Base-by-base conservation (phyloP, 306 rosid genomes). In the Trichosanthes cucumerina region DNA sequence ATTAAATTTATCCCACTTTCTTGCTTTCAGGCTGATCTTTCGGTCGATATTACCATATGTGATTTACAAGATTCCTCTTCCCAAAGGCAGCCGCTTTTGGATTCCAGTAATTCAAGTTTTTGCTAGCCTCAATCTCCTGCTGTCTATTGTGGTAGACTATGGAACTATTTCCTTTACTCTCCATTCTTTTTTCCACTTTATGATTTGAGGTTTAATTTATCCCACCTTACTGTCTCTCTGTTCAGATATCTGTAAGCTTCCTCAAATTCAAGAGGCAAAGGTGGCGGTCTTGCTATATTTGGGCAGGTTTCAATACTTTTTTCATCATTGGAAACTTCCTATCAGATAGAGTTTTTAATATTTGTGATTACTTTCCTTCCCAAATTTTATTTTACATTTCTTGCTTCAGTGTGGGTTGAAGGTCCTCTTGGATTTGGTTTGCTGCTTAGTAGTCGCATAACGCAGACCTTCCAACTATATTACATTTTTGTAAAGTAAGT, bases 401-500 rank as follows among this genome's bases (percentile, higher is more conserved):
- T 82, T 85, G 81, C 77, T 87, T 69, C 92, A 96, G 98, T 88
- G 81, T 96, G 99, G 99, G 78, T 83, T 83, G 97, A 92, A 88
- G 99, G 96, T 69, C 97, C 97, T 19, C 83, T 96, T 23, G 99
- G 98, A 47, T 91, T 91, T 78, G 99, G 99, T 82, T 90, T 96
- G 88, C 85, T 96, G 80, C 83, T 96, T 80, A 88, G 93, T 80
- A 88, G 93, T 64, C 96, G 99, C 71, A 89, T 90, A 82, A 81
- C 93, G 13, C 99, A 96, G 81, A 91, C 96, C 79, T 87, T 79
- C 76, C 96, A 92, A 79, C 86, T 96, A 38, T 92, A 89, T 84
- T 89, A 79, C 84, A 90, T 90, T 62, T 96, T 96, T 81, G 98
- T 92, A 84, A 88, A 86, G 99, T 96, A 87, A 91, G 91, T 76